Percentiles rank a stretch among this genome's conserved stretches.
These are phyloP conservation scores for Penicillium sp. DNA, from an alignment of 2,329 filamentous ascomycete genomes.

Conservation along the genomic window DNA sequence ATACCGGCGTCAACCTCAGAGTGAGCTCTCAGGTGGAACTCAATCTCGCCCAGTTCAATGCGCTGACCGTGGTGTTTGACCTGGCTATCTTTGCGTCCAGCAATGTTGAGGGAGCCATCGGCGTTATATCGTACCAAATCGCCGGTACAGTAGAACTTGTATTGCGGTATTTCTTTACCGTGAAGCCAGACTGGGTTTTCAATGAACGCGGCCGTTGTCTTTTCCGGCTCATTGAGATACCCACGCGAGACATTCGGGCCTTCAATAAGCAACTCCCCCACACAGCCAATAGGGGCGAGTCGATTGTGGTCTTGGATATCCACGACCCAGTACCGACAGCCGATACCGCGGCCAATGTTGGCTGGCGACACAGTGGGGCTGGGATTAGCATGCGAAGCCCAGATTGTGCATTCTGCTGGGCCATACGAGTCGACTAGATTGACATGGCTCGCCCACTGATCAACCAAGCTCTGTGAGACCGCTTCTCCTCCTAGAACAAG, in stretches of 20 bases:
- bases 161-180: not conserved
- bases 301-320: not conserved
- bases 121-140: constrained; percentile 26
- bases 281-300: not conserved
- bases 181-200: not conserved
- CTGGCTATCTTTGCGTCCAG: constrained; percentile 20
- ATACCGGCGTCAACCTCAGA: no score
- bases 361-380: not conserved
- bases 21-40: constrained; percentile 15
- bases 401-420: not conserved
- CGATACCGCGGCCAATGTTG: not conserved
- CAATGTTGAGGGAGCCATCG: constrained; percentile 19
- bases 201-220: not conserved
- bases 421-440: not conserved
- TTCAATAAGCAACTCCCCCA: not conserved
- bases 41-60: constrained; percentile 29
- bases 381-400: no score
- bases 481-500: constrained; percentile 26
- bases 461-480: constrained; percentile 2
- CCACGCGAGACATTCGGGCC: not conserved
- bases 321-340: not conserved
- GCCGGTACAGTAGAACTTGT: constrained; percentile 23
- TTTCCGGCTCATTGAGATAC: not conserved
- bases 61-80: constrained; percentile 20
- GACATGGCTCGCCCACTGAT: constrained; percentile 20